phyloP scores from a whole-genome alignment of 1,284 basidiomycete genomes.

The Salmacisia buchloeana region DNA sequence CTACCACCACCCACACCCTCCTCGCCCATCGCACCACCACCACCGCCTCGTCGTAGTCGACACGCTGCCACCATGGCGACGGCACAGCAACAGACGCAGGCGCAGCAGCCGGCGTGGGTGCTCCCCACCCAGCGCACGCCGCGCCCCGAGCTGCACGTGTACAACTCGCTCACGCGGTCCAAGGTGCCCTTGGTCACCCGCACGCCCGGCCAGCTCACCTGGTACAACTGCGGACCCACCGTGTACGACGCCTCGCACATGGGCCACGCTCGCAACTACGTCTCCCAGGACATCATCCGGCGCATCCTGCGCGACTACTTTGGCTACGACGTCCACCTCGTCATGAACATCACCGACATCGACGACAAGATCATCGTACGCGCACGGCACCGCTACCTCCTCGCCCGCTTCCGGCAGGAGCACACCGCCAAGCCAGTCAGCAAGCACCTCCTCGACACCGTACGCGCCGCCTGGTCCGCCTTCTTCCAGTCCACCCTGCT shows the following conservation, averaged over 20 bases:
- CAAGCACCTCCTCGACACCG: conserved; percentile 26
- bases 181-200: conserved; percentile 73
- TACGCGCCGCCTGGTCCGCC: conserved; percentile 38
- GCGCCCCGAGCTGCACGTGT: conserved; percentile 62
- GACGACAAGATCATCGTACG: conserved; percentile 81
- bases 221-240: conserved; percentile 98
- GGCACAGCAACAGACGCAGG: background rate
- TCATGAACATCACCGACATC: conserved; percentile 99
- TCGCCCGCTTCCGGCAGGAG: conserved; percentile 50
- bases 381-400: conserved; percentile 54
- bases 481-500: conserved; percentile 40
- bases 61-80: background rate
- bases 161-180: conserved; percentile 86
- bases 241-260: conserved; percentile 98
- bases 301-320: conserved; percentile 93
- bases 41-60: background rate
- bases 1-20: background rate
- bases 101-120: conserved; percentile 2
- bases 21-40: background rate
- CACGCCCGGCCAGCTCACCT: conserved; percentile 80
- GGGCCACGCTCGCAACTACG: conserved; percentile 98
- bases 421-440: conserved; percentile 18
- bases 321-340: conserved; percentile 94
- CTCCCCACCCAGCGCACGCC: background rate
- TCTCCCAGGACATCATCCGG: conserved; percentile 91